phyloP scores from a whole-genome alignment of 192 early-diverging fungal genomes.

The Endogone sp. region DNA sequence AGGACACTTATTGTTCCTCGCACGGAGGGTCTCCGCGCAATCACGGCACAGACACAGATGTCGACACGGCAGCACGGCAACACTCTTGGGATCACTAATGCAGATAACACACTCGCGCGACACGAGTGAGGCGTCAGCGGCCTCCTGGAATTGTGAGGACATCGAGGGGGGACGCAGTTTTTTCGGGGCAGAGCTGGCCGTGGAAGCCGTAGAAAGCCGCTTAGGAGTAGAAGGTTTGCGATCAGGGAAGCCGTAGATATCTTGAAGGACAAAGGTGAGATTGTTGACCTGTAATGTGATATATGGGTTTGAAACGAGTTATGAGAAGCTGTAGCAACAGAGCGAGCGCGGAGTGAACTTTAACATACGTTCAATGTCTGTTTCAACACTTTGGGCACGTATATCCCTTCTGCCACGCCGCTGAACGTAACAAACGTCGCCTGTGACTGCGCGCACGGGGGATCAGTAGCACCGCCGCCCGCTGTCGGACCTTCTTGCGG shows the following conservation, averaged over 20 bases:
- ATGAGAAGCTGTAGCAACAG: no score
- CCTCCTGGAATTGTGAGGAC: background rate
- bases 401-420: background rate
- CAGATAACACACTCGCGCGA: conserved; percentile 63
- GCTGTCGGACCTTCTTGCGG: background rate
- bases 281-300: background rate
- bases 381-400: background rate
- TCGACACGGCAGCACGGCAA: conserved; percentile 63
- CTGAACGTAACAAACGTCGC: background rate
- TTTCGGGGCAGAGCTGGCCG: no score
- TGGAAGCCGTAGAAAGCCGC: background rate
- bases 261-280: background rate
- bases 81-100: conserved; percentile 58
- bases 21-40: conserved; percentile 58
- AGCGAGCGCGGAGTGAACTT: no score
- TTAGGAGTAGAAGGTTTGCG: background rate
- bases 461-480: background rate
- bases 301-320: no score
- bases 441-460: background rate
- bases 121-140: background rate
- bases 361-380: background rate
- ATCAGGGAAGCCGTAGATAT: background rate
- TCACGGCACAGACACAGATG: conserved; percentile 67
- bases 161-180: background rate
- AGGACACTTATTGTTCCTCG: background rate